Base-by-base conservation (phyloP, 495 filamentous ascomycete genomes). In the Parathielavia hyrcaniae region DNA sequence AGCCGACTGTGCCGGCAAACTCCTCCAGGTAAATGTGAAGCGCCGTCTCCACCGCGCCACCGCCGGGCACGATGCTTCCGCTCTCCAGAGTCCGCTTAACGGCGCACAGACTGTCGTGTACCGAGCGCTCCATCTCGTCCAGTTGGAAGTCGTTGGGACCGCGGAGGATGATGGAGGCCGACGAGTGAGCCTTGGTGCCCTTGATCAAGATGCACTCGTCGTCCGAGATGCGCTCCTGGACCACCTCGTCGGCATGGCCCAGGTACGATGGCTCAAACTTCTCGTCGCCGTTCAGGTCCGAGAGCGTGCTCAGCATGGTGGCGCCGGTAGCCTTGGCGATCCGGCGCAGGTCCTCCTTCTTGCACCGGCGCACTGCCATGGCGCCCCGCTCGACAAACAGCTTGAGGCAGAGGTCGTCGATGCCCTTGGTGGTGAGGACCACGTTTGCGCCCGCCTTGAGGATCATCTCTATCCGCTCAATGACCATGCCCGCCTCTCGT, bases 21-120 rank as follows among this genome's bases (percentile, higher is more conserved):
- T 99, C 95, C 78, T 99, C 93, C 35, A 99, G 82, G 76, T 97
- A 97, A 70, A 99, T 99, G 76, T 96, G 93, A 54, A 99, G 80
- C 26, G 93, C 93, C n/a, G 93, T 97, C 78, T 99, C 93, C 19
- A 96, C 95, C 13, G 93, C 95, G 63, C 91, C 93, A 63, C 91
- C 93, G 50, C 93, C 93, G 36, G 93, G 93, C 36, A 99, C 93
- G 57, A 99, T 91, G 73, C 88, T 91, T 53, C 93, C 93, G 71
- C 89, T 95, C 78, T 99, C 93, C 40, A 99, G 79, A 20, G 95
- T 97, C 45, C 93, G 84, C 84, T 98, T 98, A 58, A 98, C 88
- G 54, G 92, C 95, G 59, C 89, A 96, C 17, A 98, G 81, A 48
- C 92, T 95, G 75, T 98, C 93, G 75, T 98, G 93, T 39, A 98